Base-by-base conservation (phyloP, 805 yeast genomes). In the Nematodospora valgi region DNA sequence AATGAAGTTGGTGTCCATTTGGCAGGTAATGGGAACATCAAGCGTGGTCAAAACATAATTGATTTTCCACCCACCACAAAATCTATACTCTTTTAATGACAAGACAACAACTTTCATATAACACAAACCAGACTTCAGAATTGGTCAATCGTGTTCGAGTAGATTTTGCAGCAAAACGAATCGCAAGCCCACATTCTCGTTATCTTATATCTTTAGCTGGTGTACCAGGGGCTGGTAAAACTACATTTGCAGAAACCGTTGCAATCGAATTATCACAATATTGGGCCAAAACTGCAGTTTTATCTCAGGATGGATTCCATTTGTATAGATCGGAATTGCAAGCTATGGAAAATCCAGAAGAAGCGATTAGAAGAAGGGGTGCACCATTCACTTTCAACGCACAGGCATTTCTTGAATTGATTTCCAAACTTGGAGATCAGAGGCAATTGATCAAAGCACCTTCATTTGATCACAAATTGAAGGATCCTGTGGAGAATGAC, bases 341-440 rank as follows among this genome's bases (percentile, higher is more conserved):
- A 8, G 22, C 42, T 26, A 71, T 84, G 50, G 58, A 64, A 7
- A 75, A 86, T 45, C 70, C 86, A 0, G 64, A 53, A 8, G 63
- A 59, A 22, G 91, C 95, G 0, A 59, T 77, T 20, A 54, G 59
- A 18, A 66, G 86, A 41, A 70, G 97, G 32, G 97, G 97, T 0
- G 82, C 96, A 0, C 94, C 96, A 2, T 76, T 70, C 46, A 88
- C 97, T 0, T 91, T 89, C 60, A 89, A 89, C 51, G 74, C 83
- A 56, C 13, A 45, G 43, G 32, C 40, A 12, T 55, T 66, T 33
- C 44, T 64, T 15, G 47, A 41, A 2, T 43, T 56, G 23, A 48
- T 60, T 4, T 35, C 40, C 25, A 34, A 41, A 22, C 37, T 59
- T 25, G 44, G 38, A 16, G 39, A 40, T 34, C 49, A 41, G 22